phyloP scores from a whole-genome alignment of 495 filamentous ascomycete species.

The Talaromyces wortmannii region DNA sequence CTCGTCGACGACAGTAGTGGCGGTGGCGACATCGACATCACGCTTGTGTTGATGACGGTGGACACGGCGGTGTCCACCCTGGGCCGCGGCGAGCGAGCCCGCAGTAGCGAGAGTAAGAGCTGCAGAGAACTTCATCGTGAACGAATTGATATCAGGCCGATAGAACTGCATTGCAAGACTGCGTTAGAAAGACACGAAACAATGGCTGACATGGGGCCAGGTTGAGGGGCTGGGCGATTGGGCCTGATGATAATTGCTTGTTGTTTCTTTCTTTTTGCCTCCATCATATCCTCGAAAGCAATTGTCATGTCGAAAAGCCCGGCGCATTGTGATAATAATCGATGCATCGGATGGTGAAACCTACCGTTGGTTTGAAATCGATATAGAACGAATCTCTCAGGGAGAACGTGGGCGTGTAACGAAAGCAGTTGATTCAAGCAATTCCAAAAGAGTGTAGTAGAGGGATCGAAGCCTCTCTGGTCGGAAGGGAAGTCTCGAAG shows the following conservation, averaged over 20 bases:
- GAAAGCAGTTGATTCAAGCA: slow-evolving; percentile 10
- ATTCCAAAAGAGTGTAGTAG: slow-evolving; percentile 37
- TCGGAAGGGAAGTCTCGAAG: slow-evolving; percentile 33
- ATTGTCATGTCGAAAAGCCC: too few relatives aligned
- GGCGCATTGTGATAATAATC: too few relatives aligned
- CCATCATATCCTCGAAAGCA: too few relatives aligned
- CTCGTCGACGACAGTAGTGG: slow-evolving; percentile 39
- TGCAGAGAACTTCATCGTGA: slow-evolving; percentile 39
- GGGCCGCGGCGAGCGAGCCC: slow-evolving; percentile 37
- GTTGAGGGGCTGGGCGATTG: not conserved
- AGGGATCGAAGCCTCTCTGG: slow-evolving; percentile 39
- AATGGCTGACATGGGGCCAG: too few relatives aligned
- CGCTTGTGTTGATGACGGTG: slow-evolving; percentile 34
- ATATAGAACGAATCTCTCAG: too few relatives aligned
- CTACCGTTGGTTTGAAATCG: too few relatives aligned
- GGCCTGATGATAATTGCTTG: not conserved
- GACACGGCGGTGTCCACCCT: slow-evolving; percentile 28
- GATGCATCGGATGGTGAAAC: too few relatives aligned
- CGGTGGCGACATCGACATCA: slow-evolving; percentile 18
- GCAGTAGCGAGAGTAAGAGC: slow-evolving; percentile 38
- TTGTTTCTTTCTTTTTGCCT: too few relatives aligned
- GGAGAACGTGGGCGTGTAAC: slow-evolving; percentile 13
- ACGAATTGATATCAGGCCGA: slow-evolving; percentile 1
- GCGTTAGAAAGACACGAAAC: too few relatives aligned
- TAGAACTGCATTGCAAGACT: too few relatives aligned